Conservation (phyloP, 2,329 filamentous ascomycete genomes). For the Apiospora koreana region DNA sequence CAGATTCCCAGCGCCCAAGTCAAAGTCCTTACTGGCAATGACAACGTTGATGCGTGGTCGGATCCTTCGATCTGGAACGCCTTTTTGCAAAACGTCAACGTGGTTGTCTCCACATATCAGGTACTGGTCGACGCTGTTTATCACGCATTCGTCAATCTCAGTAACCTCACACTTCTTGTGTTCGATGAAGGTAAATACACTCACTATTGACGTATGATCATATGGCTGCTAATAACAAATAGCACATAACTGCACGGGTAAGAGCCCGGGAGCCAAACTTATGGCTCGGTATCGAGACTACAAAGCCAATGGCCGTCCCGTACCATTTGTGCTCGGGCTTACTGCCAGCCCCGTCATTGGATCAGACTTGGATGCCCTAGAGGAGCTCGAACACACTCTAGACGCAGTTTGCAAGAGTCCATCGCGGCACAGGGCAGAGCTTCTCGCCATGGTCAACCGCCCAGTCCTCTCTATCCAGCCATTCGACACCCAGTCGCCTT, state of each 20-base stretch:
- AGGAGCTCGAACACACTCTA: slow-evolving; percentile 67
- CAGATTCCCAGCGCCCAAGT: slow-evolving; percentile 63
- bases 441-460: slow-evolving; percentile 68
- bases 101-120: slow-evolving; percentile 79
- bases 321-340: slow-evolving; percentile 74
- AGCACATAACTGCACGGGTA: slow-evolving; percentile 75
- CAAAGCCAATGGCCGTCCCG: slow-evolving; percentile 35
- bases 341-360: slow-evolving; percentile 77
- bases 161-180: slow-evolving; percentile 66
- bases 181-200: slow-evolving; percentile 74
- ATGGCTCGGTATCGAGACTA: slow-evolving; percentile 70
- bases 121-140: slow-evolving; percentile 72
- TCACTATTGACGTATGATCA: neutral
- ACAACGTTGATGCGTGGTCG: slow-evolving; percentile 74
- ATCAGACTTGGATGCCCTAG: slow-evolving; percentile 55
- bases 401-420: slow-evolving; percentile 71
- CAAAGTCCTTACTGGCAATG: slow-evolving; percentile 65
- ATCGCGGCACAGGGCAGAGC: slow-evolving; percentile 66
- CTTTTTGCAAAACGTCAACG: slow-evolving; percentile 61
- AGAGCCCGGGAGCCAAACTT: slow-evolving; percentile 66
- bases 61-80: slow-evolving; percentile 66
- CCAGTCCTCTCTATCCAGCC: slow-evolving; percentile 51
- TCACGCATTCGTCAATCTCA: slow-evolving; percentile 72
- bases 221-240: slow-evolving; percentile 16
- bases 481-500: slow-evolving; percentile 27